Conservation (phyloP, 163 green algal species). For the Botryococcus braunii region DNA sequence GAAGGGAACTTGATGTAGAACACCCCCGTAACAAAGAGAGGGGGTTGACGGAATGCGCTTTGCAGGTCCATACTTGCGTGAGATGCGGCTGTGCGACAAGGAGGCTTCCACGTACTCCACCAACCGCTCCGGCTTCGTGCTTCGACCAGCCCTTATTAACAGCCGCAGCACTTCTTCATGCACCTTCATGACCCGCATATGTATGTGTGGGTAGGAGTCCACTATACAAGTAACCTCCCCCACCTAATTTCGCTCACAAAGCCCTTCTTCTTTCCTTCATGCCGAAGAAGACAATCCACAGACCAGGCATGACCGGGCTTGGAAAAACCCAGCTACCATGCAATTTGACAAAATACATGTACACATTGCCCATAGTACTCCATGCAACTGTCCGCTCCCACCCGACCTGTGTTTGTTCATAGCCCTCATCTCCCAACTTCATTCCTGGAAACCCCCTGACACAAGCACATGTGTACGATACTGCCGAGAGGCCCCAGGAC, state of each 20-base stretch:
- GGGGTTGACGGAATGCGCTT: no score
- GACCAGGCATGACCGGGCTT: slow-evolving; percentile 3
- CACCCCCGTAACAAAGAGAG: no score
- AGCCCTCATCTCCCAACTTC: no score
- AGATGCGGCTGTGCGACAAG: slow-evolving; percentile 41
- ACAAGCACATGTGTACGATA: no score
- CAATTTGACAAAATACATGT: background rate
- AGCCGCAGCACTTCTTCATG: slow-evolving; percentile 72
- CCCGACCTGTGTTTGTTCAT: no score
- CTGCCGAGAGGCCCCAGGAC: no score
- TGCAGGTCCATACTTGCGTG: slow-evolving; percentile 10
- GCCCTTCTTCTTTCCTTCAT: background rate
- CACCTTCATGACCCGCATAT: slow-evolving; percentile 25
- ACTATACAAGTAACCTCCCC: background rate
- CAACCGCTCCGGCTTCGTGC: slow-evolving; percentile 32
- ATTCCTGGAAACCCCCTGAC: no score
- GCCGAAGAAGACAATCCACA: background rate
- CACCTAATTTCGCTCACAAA: background rate
- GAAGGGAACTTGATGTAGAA: no score
- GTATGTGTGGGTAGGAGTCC: background rate
- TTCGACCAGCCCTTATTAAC: slow-evolving; percentile 44
- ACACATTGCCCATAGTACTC: background rate
- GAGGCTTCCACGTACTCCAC: slow-evolving; percentile 45
- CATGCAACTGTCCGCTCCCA: no score
- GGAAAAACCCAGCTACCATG: background rate